Percentiles rank a stretch among this genome's conserved stretches.
These are phyloP conservation scores for Microdochium nivale DNA, from an alignment of 2,329 filamentous ascomycete species.

Conservation along the genomic window DNA sequence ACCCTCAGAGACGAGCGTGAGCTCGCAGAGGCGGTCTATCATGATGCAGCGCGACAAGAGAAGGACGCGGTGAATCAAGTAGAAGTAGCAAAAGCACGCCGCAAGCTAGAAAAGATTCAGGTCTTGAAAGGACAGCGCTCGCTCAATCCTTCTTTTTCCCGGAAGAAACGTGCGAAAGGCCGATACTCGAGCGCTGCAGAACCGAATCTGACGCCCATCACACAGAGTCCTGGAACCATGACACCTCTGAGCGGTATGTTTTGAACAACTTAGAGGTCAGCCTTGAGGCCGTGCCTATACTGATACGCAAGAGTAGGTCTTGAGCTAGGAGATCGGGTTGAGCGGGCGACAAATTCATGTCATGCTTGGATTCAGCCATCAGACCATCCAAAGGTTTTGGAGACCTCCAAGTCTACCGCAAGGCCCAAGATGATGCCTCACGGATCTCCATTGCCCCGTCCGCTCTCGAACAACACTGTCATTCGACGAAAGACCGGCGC, in stretches of 20 bases:
- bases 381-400: not conserved
- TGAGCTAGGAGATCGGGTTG: not conserved
- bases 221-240: not conserved
- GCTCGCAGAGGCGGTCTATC: too few relatives aligned
- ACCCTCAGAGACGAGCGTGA: constrained; percentile 15
- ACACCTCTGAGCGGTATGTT: not conserved
- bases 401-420: not conserved
- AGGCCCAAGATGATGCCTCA: not conserved
- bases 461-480: not conserved
- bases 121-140: too few relatives aligned
- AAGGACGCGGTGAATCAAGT: too few relatives aligned
- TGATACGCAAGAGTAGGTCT: not conserved
- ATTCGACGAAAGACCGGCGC: not conserved
- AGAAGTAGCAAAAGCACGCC: too few relatives aligned
- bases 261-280: not conserved
- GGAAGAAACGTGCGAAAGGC: not conserved
- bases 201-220: not conserved
- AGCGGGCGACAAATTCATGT: not conserved
- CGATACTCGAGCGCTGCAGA: not conserved
- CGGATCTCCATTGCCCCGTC: not conserved
- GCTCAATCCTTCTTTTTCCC: too few relatives aligned
- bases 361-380: not conserved
- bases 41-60: too few relatives aligned
- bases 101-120: too few relatives aligned
- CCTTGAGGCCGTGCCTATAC: not conserved